phyloP scores from a whole-genome alignment of 2,329 filamentous ascomycete genomes.

The Penicillium sp. region DNA sequence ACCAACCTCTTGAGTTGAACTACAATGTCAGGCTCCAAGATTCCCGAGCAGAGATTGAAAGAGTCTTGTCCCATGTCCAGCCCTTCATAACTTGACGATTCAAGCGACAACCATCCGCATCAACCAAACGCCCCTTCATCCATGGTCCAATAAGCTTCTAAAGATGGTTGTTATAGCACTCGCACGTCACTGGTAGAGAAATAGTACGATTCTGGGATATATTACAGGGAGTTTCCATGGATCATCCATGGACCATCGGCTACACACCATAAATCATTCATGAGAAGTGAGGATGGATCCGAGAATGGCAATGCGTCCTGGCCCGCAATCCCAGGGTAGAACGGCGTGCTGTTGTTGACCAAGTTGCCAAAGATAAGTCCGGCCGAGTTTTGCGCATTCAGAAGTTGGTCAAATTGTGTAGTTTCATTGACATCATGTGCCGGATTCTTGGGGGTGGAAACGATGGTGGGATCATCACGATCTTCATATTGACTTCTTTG shows the following conservation, averaged over 20 bases:
- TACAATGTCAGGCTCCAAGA: not conserved
- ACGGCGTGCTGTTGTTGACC: conserved; percentile 16
- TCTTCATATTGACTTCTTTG: conserved; percentile 6
- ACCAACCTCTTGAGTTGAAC: too few species aligned
- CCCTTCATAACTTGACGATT: not conserved
- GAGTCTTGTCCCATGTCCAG: not conserved
- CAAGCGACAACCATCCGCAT: conserved; percentile 11
- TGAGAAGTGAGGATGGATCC: conserved; percentile 23
- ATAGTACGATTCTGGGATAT: not conserved
- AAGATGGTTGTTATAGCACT: conserved; percentile 8
- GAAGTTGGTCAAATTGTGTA: not conserved
- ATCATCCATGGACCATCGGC: conserved; percentile 42
- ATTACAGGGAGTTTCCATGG: conserved; percentile 31
- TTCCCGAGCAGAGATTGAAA: not conserved
- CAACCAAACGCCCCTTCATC: conserved; percentile 14
- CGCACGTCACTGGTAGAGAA: too few species aligned
- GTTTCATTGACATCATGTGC: not conserved
- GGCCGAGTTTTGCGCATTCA: conserved; percentile 19
- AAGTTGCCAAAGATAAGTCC: conserved; percentile 29
- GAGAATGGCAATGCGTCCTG: conserved; percentile 25
- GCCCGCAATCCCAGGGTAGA: conserved; percentile 16
- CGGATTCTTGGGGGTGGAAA: conserved; percentile 2
- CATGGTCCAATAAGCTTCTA: conserved; percentile 24
- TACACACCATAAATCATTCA: conserved; percentile 37
- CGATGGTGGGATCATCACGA: conserved; percentile 4